A percentile compares a stretch with the other conserved stretches of the same genome.
phyloP scores from a whole-genome alignment of 805 yeast species.

The Saccharomyces eubayanus region DNA sequence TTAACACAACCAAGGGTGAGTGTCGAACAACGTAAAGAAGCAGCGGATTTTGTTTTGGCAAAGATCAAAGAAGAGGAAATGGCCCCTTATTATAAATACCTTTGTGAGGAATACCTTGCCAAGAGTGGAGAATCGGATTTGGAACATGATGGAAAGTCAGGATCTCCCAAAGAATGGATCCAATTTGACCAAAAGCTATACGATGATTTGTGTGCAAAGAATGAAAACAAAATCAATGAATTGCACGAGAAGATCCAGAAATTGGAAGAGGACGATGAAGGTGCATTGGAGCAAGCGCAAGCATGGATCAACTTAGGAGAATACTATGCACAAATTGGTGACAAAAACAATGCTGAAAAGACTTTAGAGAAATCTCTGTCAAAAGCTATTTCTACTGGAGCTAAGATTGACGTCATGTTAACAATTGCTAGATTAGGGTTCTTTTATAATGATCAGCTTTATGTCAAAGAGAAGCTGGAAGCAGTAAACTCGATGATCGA shows the following conservation, averaged over 20 bases:
- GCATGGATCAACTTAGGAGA: constrained; percentile 78
- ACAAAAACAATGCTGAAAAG: constrained; percentile 56
- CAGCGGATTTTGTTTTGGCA: constrained; percentile 40
- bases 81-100: constrained; percentile 76
- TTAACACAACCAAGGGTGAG: constrained; percentile 37
- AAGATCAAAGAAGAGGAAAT: constrained; percentile 53
- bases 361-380: constrained; percentile 68
- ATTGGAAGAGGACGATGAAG: constrained; percentile 60
- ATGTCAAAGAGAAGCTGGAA: constrained; percentile 64
- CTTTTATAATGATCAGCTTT: constrained; percentile 69
- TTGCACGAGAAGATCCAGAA: constrained; percentile 39
- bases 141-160: constrained; percentile 10
- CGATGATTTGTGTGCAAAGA: constrained; percentile 41
- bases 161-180: constrained; percentile 24
- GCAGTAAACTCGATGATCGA: constrained; percentile 71
- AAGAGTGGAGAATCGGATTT: neutral
- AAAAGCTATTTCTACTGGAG: constrained; percentile 76
- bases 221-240: constrained; percentile 45
- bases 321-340: constrained; percentile 79
- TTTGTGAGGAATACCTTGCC: constrained; percentile 38
- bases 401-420: constrained; percentile 78
- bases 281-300: constrained; percentile 72
- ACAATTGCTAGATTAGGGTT: constrained; percentile 84
- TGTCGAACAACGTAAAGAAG: constrained; percentile 34
- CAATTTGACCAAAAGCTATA: constrained; percentile 57